Conservation (phyloP, 768 basidiomycete species). For the Leccinum uliginosum region DNA sequence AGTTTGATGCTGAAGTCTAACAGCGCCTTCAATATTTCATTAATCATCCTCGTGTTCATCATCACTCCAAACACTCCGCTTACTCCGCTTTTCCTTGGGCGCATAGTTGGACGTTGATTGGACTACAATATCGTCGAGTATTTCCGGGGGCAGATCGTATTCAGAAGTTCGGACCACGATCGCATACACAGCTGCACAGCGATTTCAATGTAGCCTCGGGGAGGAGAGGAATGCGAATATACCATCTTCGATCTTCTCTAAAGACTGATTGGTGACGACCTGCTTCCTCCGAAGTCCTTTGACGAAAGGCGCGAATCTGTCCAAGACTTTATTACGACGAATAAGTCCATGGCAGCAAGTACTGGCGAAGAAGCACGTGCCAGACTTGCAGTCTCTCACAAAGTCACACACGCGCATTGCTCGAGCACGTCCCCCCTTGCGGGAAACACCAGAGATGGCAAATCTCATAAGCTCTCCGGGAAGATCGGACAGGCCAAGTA, state of each 20-base stretch:
- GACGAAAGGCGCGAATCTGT: slow-evolving; percentile 65
- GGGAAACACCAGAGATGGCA: slow-evolving; percentile 78
- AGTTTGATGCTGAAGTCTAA: background rate
- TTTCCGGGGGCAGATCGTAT: slow-evolving; percentile 62
- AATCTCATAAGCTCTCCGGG: slow-evolving; percentile 97
- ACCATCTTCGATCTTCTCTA: slow-evolving; percentile 96
- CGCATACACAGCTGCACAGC: slow-evolving; percentile 59
- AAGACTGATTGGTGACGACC: slow-evolving; percentile 75
- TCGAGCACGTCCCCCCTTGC: slow-evolving; percentile 58
- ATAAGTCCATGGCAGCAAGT: background rate
- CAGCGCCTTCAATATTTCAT: slow-evolving; percentile 1
- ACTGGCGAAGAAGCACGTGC: slow-evolving; percentile 31
- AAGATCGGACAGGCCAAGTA: slow-evolving; percentile 89
- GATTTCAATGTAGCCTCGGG: slow-evolving; percentile 3
- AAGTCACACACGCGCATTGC: slow-evolving; percentile 65
- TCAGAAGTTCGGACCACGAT: slow-evolving; percentile 70
- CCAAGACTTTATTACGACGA: slow-evolving; percentile 55
- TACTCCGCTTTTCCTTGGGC: slow-evolving; percentile 16
- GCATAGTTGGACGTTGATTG: slow-evolving; percentile 39
- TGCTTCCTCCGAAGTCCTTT: slow-evolving; percentile 85
- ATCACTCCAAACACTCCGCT: slow-evolving; percentile 19
- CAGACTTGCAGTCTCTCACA: slow-evolving; percentile 71
- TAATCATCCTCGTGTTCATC: slow-evolving; percentile 27
- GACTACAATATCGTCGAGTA: slow-evolving; percentile 65
- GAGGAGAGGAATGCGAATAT: slow-evolving; percentile 2